Evolutionary conservation across 192 early-diverging fungal genomes (phyloP), one percentile per base, ranked within the genome.

Genomic region (Pilobolus umbonatus): DNA sequence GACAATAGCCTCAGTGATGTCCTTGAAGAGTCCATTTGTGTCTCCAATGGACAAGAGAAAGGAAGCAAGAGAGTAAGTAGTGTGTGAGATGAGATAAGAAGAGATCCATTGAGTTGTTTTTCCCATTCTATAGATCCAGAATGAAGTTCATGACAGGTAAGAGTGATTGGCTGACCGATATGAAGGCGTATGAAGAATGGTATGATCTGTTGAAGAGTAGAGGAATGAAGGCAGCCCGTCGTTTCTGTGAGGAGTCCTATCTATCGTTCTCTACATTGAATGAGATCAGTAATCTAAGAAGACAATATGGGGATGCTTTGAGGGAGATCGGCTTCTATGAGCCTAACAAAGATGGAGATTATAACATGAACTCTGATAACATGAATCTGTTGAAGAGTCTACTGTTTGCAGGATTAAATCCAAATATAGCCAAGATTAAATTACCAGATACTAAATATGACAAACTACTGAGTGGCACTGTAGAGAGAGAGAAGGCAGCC

Each of bases 391-490:
- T 95, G 30, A 85, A 88, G 28, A 80, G 84, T 14, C 77, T 89
- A 26, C 57, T 97, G 15, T 79, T 88, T 52, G 93, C 92, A 8
- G 95, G 93, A 3, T 70, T 95, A 39, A 92, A 88, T 61, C 93
- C 93, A 0, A 90, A 92, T 55, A 69, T 93, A 48, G 88, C 80
- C 24, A 75, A 80, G 19, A 76, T 96, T 28, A 71, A 76, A 17
- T 57, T 85, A 52, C 93, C 93, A 1, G 78, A 81, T 34, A 76
- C 81, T 30, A 85, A 81, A 65, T 95, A 86, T 68, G 83, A 87
- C 12, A 77, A 88, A 47, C 79, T 85, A 15, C 68, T 85, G n/a
- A 62, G 66, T 32, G 93, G 93, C 19, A 64, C 89, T 15, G 76
- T 96, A 0, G 82, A 78, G 26, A 68, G 84, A 3, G 87, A 85